phyloP scores from a whole-genome alignment of 2,329 filamentous ascomycete species.

The Penicillium sp. region DNA sequence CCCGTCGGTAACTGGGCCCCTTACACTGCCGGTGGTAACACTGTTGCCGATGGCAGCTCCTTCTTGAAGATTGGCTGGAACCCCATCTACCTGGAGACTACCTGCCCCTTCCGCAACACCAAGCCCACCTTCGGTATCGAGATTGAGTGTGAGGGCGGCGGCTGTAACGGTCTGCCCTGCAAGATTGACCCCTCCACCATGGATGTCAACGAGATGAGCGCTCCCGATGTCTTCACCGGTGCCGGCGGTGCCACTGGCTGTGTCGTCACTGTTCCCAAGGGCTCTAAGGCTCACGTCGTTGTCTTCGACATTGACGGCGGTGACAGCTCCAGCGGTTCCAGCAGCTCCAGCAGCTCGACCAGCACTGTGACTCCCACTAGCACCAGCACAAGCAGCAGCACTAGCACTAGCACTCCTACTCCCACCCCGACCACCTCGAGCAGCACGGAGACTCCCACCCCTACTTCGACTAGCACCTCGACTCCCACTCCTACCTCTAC shows the following conservation, averaged over 20 bases:
- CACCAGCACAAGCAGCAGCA: conserved; percentile 5
- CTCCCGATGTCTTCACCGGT: conserved; percentile 51
- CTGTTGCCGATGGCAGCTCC: conserved; percentile 58
- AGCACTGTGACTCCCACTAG: conserved; percentile 13
- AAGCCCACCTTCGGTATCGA: conserved; percentile 63
- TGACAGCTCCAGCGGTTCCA: conserved; percentile 10
- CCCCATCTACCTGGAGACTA: conserved; percentile 60
- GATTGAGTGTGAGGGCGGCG: conserved; percentile 61
- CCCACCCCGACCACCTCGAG: conserved; percentile 5
- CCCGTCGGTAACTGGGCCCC: conserved; percentile 71
- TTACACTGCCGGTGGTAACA: conserved; percentile 72
- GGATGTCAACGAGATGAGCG: conserved; percentile 55
- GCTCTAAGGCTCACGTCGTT: conserved; percentile 62
- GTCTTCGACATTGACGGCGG: conserved; percentile 45
- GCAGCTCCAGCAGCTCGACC: conserved; percentile 6
- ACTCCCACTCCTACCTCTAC: conserved; percentile 11
- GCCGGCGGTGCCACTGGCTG: conserved; percentile 68
- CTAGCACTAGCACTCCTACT: conserved; percentile 9
- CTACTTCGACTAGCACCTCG: conserved; percentile 9
- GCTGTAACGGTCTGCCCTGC: conserved; percentile 71
- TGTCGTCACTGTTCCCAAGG: conserved; percentile 67
- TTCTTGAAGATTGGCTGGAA: conserved; percentile 75
- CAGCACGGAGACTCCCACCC: conserved; percentile 1
- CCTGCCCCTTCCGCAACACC: conserved; percentile 50
- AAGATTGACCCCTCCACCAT: conserved; percentile 59